Percentiles rank a stretch among this genome's conserved stretches.
These are phyloP conservation scores for Cryphonectria nitschkei DNA, from an alignment of 2,329 filamentous ascomycete genomes.

Conservation along the genomic window DNA sequence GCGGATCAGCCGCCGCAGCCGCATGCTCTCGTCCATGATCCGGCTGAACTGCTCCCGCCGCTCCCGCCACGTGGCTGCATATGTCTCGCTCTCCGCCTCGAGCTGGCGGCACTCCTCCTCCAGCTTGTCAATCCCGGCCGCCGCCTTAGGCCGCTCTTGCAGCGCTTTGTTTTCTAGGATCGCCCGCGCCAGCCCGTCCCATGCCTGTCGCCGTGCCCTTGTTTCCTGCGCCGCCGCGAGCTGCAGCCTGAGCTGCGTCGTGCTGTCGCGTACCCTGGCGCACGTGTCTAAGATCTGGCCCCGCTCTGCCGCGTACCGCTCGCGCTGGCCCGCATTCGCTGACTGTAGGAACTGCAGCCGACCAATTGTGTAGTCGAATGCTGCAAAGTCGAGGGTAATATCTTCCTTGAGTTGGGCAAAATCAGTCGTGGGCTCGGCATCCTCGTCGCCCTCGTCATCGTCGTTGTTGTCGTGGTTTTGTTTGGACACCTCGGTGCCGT, in stretches of 20 bases:
- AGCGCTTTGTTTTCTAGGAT: slow-evolving; percentile 82
- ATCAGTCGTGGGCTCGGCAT: slow-evolving; percentile 49
- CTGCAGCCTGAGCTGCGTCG: slow-evolving; percentile 70
- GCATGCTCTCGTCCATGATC: slow-evolving; percentile 90
- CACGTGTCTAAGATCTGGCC: slow-evolving; percentile 77
- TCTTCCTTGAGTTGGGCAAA: slow-evolving; percentile 79
- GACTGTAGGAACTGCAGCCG: slow-evolving; percentile 86
- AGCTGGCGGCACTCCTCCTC: slow-evolving; percentile 87
- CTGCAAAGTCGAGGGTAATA: slow-evolving; percentile 83
- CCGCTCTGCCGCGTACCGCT: slow-evolving; percentile 82
- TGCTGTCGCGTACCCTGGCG: slow-evolving; percentile 76
- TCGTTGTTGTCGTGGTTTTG: slow-evolving; percentile 45
- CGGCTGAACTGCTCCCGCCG: slow-evolving; percentile 82
- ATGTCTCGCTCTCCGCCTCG: slow-evolving; percentile 80
- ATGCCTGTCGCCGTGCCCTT: slow-evolving; percentile 78
- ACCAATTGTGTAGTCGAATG: slow-evolving; percentile 83
- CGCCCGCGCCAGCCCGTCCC: slow-evolving; percentile 85
- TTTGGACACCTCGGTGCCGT: slow-evolving; percentile 22
- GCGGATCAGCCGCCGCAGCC: slow-evolving; percentile 81
- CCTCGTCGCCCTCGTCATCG: slow-evolving; percentile 28
- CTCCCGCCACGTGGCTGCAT: slow-evolving; percentile 82
- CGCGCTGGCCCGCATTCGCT: slow-evolving; percentile 81
- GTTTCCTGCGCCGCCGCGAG: slow-evolving; percentile 77
- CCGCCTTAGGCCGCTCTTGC: slow-evolving; percentile 82
- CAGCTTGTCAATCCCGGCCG: slow-evolving; percentile 75